Evolutionary conservation across 495 filamentous ascomycete genomes (phyloP).

Genomic region (Viridothelium virens): DNA sequence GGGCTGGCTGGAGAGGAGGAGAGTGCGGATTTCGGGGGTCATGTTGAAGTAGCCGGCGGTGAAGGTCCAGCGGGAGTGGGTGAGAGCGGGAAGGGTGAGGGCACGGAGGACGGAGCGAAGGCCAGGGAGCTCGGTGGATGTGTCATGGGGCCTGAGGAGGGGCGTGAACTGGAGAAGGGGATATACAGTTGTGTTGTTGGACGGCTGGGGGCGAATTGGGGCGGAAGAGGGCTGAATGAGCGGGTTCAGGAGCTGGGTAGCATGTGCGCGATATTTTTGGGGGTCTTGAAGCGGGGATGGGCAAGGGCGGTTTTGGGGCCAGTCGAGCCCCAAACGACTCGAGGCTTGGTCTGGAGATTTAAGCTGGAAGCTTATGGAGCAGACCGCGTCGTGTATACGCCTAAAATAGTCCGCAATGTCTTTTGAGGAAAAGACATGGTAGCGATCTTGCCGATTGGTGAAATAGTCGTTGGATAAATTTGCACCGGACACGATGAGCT

Average conservation of each 20-base stretch:
- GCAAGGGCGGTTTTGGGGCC: slow-evolving; percentile 68
- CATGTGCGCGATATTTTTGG: slow-evolving; percentile 55
- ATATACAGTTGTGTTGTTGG: slow-evolving; percentile 67
- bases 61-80: slow-evolving; percentile 77
- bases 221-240: slow-evolving; percentile 50
- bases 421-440: slow-evolving; percentile 78
- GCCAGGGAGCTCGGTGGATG: slow-evolving; percentile 80
- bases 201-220: slow-evolving; percentile 25
- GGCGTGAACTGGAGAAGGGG: slow-evolving; percentile 80
- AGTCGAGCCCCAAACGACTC: slow-evolving; percentile 63
- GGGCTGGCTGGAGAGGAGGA: slow-evolving; percentile 65
- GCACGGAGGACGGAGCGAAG: slow-evolving; percentile 64
- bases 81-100: slow-evolving; percentile 53
- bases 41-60: slow-evolving; percentile 99
- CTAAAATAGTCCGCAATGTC: slow-evolving; percentile 77
- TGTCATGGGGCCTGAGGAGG: slow-evolving; percentile 59
- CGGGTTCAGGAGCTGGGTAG: slow-evolving; percentile 56
- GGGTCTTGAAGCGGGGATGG: slow-evolving; percentile 65
- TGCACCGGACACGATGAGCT: slow-evolving; percentile 89
- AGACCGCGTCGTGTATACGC: slow-evolving; percentile 65
- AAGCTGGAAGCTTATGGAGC: slow-evolving; percentile 73
- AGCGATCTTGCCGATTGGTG: slow-evolving; percentile 88
- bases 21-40: slow-evolving; percentile 65
- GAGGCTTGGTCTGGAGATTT: slow-evolving; percentile 44
- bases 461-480: slow-evolving; percentile 95